Percentiles rank a stretch among this genome's conserved stretches.
These are phyloP conservation scores for Dovyalis caffra DNA, from an alignment of 345 rosid species.

Conservation along the genomic window DNA sequence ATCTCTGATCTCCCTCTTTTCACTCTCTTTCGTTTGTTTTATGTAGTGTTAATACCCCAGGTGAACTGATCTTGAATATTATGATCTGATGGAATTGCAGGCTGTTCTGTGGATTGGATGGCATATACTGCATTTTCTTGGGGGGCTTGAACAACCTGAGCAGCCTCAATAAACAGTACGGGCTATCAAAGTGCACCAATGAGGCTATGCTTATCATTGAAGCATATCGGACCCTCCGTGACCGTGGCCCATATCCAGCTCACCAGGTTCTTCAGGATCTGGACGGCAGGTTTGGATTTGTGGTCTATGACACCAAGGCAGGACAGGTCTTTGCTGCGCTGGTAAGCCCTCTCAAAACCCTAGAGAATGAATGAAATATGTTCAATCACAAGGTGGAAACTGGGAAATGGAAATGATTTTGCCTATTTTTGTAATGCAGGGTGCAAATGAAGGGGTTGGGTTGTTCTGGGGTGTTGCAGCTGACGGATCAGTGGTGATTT, in stretches of 20 bases:
- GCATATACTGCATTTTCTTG: conserved; percentile 69
- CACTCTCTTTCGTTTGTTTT: neutral
- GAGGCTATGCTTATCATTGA: conserved; percentile 85
- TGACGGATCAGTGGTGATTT: conserved; percentile 78
- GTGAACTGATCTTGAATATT: neutral
- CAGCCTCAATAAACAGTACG: conserved; percentile 70
- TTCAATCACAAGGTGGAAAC: neutral
- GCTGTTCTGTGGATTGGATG: conserved; percentile 77
- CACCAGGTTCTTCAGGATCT: conserved; percentile 86
- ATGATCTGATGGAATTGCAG: conserved; percentile 30
- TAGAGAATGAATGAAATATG: neutral
- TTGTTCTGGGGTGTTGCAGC: conserved; percentile 90
- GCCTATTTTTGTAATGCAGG: conserved; percentile 32
- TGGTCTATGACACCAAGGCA: conserved; percentile 68
- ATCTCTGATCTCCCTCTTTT: neutral
- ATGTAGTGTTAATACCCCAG: neutral
- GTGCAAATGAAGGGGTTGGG: conserved; percentile 65
- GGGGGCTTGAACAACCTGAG: conserved; percentile 70
- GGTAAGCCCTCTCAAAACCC: conserved; percentile 27
- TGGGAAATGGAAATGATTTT: neutral
- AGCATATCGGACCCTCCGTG: conserved; percentile 82
- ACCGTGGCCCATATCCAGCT: conserved; percentile 95
- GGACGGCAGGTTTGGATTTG: conserved; percentile 85
- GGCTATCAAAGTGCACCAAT: conserved; percentile 60
- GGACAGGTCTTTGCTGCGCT: conserved; percentile 79